These are phyloP conservation scores for Astragalus membranaceus DNA, from an alignment of 306 rosid genomes.

Conservation along the genomic window DNA sequence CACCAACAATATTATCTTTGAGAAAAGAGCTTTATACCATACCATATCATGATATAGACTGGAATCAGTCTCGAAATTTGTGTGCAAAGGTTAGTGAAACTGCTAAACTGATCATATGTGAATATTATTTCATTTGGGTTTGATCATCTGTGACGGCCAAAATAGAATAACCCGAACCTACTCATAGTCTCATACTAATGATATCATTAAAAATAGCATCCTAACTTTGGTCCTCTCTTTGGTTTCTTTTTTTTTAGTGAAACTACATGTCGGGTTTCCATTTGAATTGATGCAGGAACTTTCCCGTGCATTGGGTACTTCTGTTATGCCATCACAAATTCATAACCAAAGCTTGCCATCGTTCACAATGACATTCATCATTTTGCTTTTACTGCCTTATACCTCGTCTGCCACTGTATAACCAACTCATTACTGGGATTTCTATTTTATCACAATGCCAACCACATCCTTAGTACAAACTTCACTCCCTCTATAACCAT, in stretches of 20 bases:
- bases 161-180: too few species aligned
- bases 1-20: slow-evolving; percentile 65
- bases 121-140: slow-evolving; percentile 12
- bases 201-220: background rate
- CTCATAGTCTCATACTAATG: too few species aligned
- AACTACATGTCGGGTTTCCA: background rate
- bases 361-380: background rate
- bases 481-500: background rate
- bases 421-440: slow-evolving; percentile 5
- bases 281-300: background rate
- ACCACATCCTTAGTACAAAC: background rate
- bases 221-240: background rate
- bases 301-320: background rate
- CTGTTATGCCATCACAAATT: background rate
- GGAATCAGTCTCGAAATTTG: slow-evolving; percentile 68
- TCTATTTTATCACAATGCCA: background rate
- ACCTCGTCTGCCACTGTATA: background rate
- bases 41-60: slow-evolving; percentile 77
- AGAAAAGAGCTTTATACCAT: slow-evolving; percentile 67
- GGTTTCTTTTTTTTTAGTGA: slow-evolving; percentile 7
- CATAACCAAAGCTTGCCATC: background rate
- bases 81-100: slow-evolving; percentile 79
- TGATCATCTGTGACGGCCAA: background rate
- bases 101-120: slow-evolving; percentile 6
- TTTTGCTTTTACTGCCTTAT: slow-evolving; percentile 6